Percentiles rank a stretch among this genome's conserved stretches.
phyloP scores from a whole-genome alignment of 192 early-diverging fungal genomes.

The Haplosporangium gracile region DNA sequence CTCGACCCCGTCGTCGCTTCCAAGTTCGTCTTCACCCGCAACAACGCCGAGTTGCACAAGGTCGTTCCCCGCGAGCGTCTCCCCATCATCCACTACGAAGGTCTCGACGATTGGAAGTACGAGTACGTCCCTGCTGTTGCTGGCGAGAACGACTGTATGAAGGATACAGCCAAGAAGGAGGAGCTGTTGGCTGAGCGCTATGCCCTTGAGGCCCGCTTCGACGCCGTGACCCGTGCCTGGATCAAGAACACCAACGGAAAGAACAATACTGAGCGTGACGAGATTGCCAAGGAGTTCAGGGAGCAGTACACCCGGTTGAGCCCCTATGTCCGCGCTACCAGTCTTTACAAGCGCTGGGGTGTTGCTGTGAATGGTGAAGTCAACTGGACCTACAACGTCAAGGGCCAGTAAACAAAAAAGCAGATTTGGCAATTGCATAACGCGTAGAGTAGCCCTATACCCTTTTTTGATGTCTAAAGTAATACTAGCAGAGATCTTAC shows the following conservation, averaged over 20 bases:
- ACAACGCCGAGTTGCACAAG: conserved; percentile 69
- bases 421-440: background rate
- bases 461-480: no score
- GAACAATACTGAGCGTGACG: conserved; percentile 50
- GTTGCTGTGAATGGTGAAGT: conserved; percentile 43
- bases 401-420: background rate
- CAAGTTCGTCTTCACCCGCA: conserved; percentile 85
- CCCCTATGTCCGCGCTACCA: conserved; percentile 56
- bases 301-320: conserved; percentile 63
- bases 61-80: conserved; percentile 74
- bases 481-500: no score
- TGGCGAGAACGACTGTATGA: conserved; percentile 60
- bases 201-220: conserved; percentile 58
- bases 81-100: conserved; percentile 73
- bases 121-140: conserved; percentile 52
- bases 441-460: background rate
- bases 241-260: conserved; percentile 47
- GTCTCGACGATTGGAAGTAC: conserved; percentile 67
- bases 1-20: conserved; percentile 91
- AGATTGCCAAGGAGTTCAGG: conserved; percentile 56
- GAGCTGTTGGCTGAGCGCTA: conserved; percentile 47
- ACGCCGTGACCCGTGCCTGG: conserved; percentile 65
- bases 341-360: conserved; percentile 50
- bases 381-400: conserved; percentile 55
- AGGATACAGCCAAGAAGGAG: conserved; percentile 55